These are phyloP conservation scores for Petunia secreta DNA, from an alignment of 257 asterid species.

Conservation along the genomic window DNA sequence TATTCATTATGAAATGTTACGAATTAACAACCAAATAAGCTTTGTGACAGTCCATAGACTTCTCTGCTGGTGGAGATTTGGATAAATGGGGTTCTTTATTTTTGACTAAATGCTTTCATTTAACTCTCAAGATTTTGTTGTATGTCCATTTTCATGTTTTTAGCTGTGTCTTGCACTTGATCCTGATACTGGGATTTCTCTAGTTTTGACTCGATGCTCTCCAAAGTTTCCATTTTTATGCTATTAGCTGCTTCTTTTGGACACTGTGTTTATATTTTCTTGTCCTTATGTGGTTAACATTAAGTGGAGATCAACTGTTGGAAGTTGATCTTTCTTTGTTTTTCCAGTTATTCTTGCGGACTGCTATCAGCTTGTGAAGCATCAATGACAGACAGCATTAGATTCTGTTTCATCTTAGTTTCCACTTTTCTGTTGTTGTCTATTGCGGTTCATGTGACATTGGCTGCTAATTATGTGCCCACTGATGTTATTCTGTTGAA, in stretches of 20 bases:
- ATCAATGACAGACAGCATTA: constrained; percentile 24
- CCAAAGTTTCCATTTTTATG: neutral
- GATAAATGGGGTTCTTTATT: too few relatives aligned
- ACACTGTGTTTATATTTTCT: neutral
- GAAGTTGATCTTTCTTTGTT: neutral
- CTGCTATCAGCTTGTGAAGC: neutral
- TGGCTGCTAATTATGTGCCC: constrained; percentile 49
- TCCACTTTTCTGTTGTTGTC: constrained; percentile 25
- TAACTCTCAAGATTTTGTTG: neutral
- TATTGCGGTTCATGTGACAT: constrained; percentile 22
- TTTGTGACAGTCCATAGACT: too few relatives aligned
- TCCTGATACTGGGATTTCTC: neutral
- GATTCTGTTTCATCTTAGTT: constrained; percentile 3
- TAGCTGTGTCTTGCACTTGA: constrained; percentile 7
- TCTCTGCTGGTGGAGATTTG: too few relatives aligned
- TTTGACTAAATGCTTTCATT: neutral
- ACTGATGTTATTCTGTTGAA: constrained; percentile 73
- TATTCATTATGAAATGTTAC: too few relatives aligned
- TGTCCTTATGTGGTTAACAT: constrained; percentile 3
- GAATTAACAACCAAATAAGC: too few relatives aligned
- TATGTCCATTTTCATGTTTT: neutral
- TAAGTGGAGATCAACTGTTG: neutral
- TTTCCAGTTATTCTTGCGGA: constrained; percentile 10
- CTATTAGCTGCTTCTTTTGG: neutral
- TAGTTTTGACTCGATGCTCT: neutral